phyloP scores from a whole-genome alignment of 139 green algal genomes.

The Tetradesmus obliquus region DNA sequence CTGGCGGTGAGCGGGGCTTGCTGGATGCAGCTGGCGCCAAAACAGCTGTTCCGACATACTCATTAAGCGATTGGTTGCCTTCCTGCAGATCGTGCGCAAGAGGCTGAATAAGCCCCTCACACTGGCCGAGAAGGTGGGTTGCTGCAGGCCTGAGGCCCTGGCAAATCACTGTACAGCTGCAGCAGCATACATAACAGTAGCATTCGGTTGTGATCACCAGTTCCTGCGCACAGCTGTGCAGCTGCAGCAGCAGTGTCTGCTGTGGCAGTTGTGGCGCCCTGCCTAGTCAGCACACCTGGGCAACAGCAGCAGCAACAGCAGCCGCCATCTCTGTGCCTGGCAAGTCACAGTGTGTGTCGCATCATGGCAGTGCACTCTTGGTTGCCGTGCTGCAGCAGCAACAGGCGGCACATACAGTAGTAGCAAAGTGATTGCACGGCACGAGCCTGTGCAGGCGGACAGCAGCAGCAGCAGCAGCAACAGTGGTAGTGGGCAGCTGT shows the following conservation, averaged over 20 bases:
- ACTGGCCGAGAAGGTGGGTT: conserved; percentile 90
- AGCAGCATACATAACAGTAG: not conserved
- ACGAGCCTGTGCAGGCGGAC: no score
- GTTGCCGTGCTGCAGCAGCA: no score
- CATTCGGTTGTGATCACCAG: no score
- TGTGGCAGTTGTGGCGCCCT: not conserved
- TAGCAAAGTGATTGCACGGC: no score
- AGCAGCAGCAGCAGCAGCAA: no score
- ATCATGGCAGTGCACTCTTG: no score
- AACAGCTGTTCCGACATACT: not conserved
- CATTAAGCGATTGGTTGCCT: not conserved
- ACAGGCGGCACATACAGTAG: no score
- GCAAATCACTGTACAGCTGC: not conserved
- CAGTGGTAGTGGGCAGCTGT: no score
- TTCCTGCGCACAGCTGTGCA: not conserved
- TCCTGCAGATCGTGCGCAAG: conserved; percentile 81
- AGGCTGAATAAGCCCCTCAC: conserved; percentile 91
- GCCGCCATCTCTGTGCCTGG: not conserved
- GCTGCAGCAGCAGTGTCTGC: not conserved
- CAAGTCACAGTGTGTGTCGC: no score
- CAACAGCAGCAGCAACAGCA: not conserved
- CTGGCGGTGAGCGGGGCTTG: conserved; percentile 63
- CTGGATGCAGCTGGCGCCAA: not conserved
- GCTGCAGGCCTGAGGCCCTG: not conserved
- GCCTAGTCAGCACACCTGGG: not conserved